These are phyloP conservation scores for Globisporangium cylindrosporum DNA, from an alignment of 352 stramenopile species.

Conservation along the genomic window DNA sequence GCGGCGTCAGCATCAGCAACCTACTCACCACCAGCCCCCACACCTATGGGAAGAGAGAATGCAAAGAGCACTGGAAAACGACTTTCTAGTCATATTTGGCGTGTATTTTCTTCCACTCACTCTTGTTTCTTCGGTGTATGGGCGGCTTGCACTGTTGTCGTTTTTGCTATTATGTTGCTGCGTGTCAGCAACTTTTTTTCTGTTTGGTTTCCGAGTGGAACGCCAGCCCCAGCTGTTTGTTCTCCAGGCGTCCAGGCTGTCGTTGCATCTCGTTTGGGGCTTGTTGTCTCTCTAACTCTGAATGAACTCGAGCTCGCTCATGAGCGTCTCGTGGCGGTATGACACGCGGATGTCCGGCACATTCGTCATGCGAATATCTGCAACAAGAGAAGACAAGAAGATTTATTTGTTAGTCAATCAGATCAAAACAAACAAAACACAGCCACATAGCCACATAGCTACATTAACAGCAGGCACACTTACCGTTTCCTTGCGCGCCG, in stretches of 20 bases:
- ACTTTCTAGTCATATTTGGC: background rate
- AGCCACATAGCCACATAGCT: conserved; percentile 4
- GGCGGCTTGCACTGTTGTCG: background rate
- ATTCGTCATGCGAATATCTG: conserved; percentile 94
- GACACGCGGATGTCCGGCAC: conserved; percentile 91
- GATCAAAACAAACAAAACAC: conserved; percentile 13
- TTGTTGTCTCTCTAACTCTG: conserved; percentile 35
- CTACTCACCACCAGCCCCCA: background rate
- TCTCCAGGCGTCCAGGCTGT: too few species aligned
- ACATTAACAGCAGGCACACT: conserved; percentile 21
- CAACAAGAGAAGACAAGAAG: background rate
- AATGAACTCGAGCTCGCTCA: conserved; percentile 71
- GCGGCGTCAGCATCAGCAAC: background rate
- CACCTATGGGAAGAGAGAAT: too few species aligned
- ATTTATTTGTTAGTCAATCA: background rate
- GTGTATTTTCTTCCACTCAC: background rate
- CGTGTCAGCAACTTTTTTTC: background rate
- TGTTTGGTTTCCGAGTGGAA: background rate
- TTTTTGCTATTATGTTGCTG: background rate
- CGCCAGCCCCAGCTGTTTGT: too few species aligned
- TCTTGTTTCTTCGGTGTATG: background rate
- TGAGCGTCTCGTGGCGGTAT: conserved; percentile 86
- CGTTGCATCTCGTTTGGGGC: too few species aligned
- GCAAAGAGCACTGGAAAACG: background rate
- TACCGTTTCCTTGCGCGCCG: conserved; percentile 74